These are phyloP conservation scores for Cystobasidium ongulense DNA, from an alignment of 768 basidiomycete species.

Conservation along the genomic window DNA sequence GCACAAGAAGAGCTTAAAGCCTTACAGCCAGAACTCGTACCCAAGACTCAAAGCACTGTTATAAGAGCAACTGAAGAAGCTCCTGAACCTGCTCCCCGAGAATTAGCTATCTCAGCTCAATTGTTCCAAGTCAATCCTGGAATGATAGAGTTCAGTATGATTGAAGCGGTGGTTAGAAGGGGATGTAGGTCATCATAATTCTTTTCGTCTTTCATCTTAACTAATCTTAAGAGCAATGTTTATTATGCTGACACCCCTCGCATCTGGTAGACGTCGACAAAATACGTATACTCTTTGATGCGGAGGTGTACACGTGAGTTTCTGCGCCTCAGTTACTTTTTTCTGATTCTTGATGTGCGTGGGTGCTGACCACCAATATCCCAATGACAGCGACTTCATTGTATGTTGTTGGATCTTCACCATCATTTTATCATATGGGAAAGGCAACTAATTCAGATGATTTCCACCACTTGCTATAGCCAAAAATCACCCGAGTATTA, in stretches of 20 bases:
- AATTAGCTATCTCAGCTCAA: not conserved
- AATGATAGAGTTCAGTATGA: slow-evolving; percentile 10
- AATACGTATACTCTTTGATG: slow-evolving; percentile 16
- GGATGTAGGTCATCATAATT: not conserved
- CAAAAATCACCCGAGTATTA: slow-evolving; percentile 12
- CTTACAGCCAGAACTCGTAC: not conserved
- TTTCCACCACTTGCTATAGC: not conserved
- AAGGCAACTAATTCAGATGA: not conserved
- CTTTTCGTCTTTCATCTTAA: too few relatives aligned
- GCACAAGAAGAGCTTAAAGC: not conserved
- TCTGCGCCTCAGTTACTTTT: not conserved
- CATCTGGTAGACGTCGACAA: not conserved
- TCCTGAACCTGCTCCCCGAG: not conserved
- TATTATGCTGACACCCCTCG: not conserved
- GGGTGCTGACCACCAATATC: not conserved
- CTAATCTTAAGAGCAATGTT: too few relatives aligned
- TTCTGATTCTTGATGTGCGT: not conserved
- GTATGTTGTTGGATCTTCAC: not conserved
- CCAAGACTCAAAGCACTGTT: not conserved
- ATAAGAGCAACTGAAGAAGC: slow-evolving; percentile 6
- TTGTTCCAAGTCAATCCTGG: not conserved
- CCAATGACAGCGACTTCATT: not conserved
- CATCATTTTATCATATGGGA: not conserved
- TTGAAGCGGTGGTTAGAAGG: slow-evolving; percentile 1
- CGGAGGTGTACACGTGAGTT: not conserved